Base-by-base conservation (phyloP, 2,329 filamentous ascomycete species). In the Venturia nashicola region DNA sequence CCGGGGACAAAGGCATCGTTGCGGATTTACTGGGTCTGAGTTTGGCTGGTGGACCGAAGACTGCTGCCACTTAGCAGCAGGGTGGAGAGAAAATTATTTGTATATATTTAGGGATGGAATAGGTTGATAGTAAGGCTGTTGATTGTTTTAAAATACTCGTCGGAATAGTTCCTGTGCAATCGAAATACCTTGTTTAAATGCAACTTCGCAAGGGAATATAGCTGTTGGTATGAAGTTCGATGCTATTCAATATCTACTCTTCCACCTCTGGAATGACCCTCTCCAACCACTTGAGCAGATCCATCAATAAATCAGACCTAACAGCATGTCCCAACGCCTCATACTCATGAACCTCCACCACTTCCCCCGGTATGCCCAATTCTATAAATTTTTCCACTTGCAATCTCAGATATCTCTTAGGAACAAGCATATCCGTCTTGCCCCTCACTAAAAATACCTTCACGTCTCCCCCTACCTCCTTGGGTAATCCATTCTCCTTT, bases 371-470 rank as follows among this genome's bases (percentile, higher is more conserved):
- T 55, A 78, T 71, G 0, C 76, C 76, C 62, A 78, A 67, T 32
- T 73, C 73, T 64, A 72, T 70, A 65, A 78, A 69, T 55, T 72
- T 74, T 66, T 78, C 74, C 64, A 76, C 66, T 62, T 74, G 80
- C 39, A 79, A 67, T 34, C 75, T 73, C 69, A 76, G 75, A 61
- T 76, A 72, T 34, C 74, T 67, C 64, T 73, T 76, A 0, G 79
- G 79, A 32, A 83, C 75, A 64, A 82, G 67, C 70, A 74, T 74
- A 69, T 82, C 80, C 62, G 71, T 76, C 61, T 71, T 76, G 3
- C 79, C 80, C 67, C 79, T 75, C 27, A 72, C 78, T 36, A 82
- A 65, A 62, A 82, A 81, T 6, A 80, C 68, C 18, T 75, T 72
- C 32, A 78, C 74, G 14, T 72, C 66, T 12, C 74, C 69, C 18